Percentiles rank a stretch among this genome's conserved stretches.
Evolutionary conservation across 768 basidiomycete species (phyloP).

Genomic region (Amanita phalloides): DNA sequence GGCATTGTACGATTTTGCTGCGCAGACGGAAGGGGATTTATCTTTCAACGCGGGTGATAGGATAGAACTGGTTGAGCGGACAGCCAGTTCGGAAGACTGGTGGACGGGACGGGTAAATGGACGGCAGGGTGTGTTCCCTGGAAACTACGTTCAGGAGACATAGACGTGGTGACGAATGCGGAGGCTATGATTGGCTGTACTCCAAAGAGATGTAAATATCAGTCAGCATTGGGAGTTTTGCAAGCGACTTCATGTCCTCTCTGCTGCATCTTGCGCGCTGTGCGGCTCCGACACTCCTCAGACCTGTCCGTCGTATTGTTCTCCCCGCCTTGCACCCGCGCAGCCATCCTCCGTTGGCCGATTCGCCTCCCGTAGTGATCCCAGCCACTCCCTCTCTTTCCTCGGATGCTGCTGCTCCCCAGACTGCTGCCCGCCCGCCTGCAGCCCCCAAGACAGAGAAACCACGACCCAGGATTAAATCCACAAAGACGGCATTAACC

Average conservation of each 20-base stretch:
- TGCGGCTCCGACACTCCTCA: constrained; percentile 21
- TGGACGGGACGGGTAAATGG: constrained; percentile 91
- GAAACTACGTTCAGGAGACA: constrained; percentile 60
- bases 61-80: constrained; percentile 83
- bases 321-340: constrained; percentile 51
- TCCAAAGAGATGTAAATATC: constrained; percentile 14
- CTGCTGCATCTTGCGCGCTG: constrained; percentile 17
- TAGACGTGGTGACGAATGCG: constrained; percentile 12
- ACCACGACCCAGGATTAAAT: constrained; percentile 51
- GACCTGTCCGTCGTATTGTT: constrained; percentile 44
- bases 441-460: constrained; percentile 55
- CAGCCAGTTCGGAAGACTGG: constrained; percentile 85
- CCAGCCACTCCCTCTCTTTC: constrained; percentile 36
- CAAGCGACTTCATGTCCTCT: constrained; percentile 16
- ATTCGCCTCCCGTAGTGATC: constrained; percentile 42
- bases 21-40: constrained; percentile 92
- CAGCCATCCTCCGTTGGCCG: constrained; percentile 20
- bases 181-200: constrained; percentile 19
- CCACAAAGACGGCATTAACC: constrained; percentile 68
- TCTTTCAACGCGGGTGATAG: constrained; percentile 82
- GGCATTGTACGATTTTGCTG: constrained; percentile 90
- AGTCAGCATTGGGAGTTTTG: constrained; percentile 7
- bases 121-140: constrained; percentile 82
- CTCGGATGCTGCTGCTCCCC: constrained; percentile 55
- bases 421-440: constrained; percentile 63